Base-by-base conservation (phyloP, 176 grass and related monocot genomes). In the Urochloa ruziziensis region DNA sequence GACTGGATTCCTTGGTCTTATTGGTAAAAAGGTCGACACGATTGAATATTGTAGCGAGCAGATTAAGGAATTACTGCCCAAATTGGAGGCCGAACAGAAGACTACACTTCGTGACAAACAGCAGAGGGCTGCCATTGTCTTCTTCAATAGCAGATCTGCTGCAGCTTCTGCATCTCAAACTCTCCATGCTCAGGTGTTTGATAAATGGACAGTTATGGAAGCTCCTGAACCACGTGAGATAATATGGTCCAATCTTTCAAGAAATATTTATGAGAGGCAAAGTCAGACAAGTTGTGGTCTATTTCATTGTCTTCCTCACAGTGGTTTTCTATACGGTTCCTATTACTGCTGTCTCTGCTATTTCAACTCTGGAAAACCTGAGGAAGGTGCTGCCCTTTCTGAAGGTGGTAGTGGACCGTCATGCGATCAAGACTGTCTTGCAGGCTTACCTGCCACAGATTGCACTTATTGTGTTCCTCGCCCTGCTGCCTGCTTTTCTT, bases 391-490 rank as follows among this genome's bases (percentile, higher is more conserved):
- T 93, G 29, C 91, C 96, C 8, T 99, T 99, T 83, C 80, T 96
- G 81, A 99, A 99, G 86, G 74, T 65, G 67, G 35, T 99, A 15
- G 93, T 94, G 11, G 80, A 99, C 24, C 48, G 75, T 59, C 16
- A 6, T 5, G 40, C 3, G 62, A 47, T 99, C 43, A 94, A 61
- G 79, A 96, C 93, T 18, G 29, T 99, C 75, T 87, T 99, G 73
- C 67, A 96, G 53, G 96, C 96, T 76, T 99, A 90, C 84, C 76
- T 99, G 68, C 96, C 96, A 6, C 96, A 99, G 78, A 48, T 99
- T 0, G 89, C 74, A 11, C 93, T 99, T 40, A 89, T 99, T 80
- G 62, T 99, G 73, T 99, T 99, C 46, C 87, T 99, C 5, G 91
- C 96, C 13, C 90, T 99, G 74, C 77, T 99, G 56, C 96, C 96